phyloP scores from a whole-genome alignment of 495 filamentous ascomycete genomes.

The Penicillium manginii region DNA sequence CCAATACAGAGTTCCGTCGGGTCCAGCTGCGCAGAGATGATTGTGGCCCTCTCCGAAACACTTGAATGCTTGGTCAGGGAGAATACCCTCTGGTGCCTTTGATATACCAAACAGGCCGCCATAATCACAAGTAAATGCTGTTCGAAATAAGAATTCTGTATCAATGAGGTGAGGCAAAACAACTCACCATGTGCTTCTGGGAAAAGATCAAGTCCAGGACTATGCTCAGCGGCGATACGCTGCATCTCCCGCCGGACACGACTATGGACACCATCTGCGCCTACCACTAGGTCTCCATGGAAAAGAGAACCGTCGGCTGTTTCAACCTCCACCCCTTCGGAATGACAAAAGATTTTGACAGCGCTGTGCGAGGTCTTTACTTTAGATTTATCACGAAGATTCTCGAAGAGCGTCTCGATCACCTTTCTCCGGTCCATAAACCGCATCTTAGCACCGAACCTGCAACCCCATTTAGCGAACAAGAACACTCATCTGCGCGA shows the following conservation, averaged over 20 bases:
- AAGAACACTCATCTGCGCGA: neutral
- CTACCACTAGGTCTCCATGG: constrained; percentile 49
- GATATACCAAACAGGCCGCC: constrained; percentile 46
- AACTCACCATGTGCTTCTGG: constrained; percentile 15
- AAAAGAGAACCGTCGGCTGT: constrained; percentile 40
- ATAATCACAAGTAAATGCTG: constrained; percentile 30
- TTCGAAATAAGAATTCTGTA: neutral
- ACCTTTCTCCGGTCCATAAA: constrained; percentile 40
- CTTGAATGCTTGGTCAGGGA: constrained; percentile 8
- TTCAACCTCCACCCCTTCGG: constrained; percentile 32
- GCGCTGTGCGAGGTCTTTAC: constrained; percentile 38
- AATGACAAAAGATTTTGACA: constrained; percentile 27
- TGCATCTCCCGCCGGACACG: constrained; percentile 10
- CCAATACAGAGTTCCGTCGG: constrained; percentile 33
- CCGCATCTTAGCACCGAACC: constrained; percentile 28
- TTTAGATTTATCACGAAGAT: constrained; percentile 35
- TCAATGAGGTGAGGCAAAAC: constrained; percentile 16
- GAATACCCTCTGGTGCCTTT: constrained; percentile 10
- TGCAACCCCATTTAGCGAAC: constrained; percentile 6
- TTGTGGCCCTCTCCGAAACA: constrained; percentile 15
- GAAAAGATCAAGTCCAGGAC: constrained; percentile 3
- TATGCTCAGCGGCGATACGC: constrained; percentile 12
- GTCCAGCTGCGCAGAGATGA: constrained; percentile 31
- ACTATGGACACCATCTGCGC: constrained; percentile 46
- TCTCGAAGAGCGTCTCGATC: constrained; percentile 35